Evolutionary conservation across 768 basidiomycete genomes (phyloP).

Genomic region (Boletales sp.): DNA sequence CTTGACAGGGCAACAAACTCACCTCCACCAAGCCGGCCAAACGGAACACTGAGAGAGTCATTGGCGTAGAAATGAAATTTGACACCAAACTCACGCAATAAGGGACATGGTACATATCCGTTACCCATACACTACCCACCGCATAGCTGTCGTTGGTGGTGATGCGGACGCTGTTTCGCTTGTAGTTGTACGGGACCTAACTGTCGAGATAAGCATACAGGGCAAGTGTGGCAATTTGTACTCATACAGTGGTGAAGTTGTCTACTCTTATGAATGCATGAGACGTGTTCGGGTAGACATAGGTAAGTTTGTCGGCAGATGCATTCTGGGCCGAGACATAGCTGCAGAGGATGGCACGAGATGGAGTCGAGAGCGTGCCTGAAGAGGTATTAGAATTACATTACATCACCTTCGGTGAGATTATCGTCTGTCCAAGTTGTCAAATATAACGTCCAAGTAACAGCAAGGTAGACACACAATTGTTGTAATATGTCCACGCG

Average conservation of each 20-base stretch:
- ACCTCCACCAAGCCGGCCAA: constrained; percentile 62
- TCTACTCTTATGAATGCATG: constrained; percentile 78
- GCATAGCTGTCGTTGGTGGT: constrained; percentile 50
- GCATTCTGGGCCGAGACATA: constrained; percentile 47
- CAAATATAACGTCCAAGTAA: not conserved
- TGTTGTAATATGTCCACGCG: constrained; percentile 59
- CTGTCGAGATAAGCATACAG: not conserved
- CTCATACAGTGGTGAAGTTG: constrained; percentile 52
- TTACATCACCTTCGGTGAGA: constrained; percentile 62
- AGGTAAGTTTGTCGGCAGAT: constrained; percentile 50
- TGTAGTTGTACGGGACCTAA: constrained; percentile 41
- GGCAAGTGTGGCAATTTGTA: not conserved
- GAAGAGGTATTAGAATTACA: constrained; percentile 29
- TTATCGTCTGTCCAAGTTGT: constrained; percentile 50
- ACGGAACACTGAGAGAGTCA: constrained; percentile 53
- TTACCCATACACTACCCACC: constrained; percentile 61
- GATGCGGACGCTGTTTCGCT: constrained; percentile 69
- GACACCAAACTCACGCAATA: constrained; percentile 47
- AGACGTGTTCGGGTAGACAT: constrained; percentile 57
- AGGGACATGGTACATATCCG: constrained; percentile 63
- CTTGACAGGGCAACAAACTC: not conserved
- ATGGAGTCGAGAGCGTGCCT: not conserved
- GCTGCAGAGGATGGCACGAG: constrained; percentile 28
- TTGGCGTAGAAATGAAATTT: not conserved
- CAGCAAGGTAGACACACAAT: constrained; percentile 37